Evolutionary conservation across 192 early-diverging fungal species (phyloP), one percentile per base, ranked within the genome.

Genomic region (Backusella westeae): DNA sequence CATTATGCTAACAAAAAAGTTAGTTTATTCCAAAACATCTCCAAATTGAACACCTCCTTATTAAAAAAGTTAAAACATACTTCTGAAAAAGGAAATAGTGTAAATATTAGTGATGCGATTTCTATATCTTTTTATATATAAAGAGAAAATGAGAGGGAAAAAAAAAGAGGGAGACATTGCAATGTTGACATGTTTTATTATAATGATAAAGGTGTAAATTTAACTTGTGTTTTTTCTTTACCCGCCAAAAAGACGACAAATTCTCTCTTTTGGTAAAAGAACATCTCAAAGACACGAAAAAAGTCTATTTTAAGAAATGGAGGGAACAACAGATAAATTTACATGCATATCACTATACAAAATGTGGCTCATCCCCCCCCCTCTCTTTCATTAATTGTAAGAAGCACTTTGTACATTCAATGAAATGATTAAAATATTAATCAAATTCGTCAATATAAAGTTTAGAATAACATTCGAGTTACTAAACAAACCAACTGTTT

Each of bases 11-110:
- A 59, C 56, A 59, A 59, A 59, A 53, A 59, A 59, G 56, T 26
- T 59, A 59, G 56, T 59, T 59, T 59, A 59, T 26, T 59, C 56
- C 56, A 59, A 59, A 59, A 59, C n/a, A 59, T 10, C 21, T 59
- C 12, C 12, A 21, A 59, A 59, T 59, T 59, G 56, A 59, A 59
- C 8, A 59, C 56, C 56, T 59, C 56, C 56, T 26, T 59, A 59
- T 59, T 59, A 59, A 59, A 59, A 26, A 59, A 59, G 23, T 59
- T 59, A 26, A 59, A 59, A 26, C 10, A 23, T 59, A 59, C 7
- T 59, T 26, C 12, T 8, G 26, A 10, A 59, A 59, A 59, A 59
- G 56, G 56, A 26, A 59, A 59, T 59, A 59, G 9, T 59, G 56
- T 59, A 59, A 59, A 59, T 26, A 59, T 23, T 2, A 59, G 19